phyloP scores from a whole-genome alignment of 192 early-diverging fungal genomes.

The Entomortierella lignicola region DNA sequence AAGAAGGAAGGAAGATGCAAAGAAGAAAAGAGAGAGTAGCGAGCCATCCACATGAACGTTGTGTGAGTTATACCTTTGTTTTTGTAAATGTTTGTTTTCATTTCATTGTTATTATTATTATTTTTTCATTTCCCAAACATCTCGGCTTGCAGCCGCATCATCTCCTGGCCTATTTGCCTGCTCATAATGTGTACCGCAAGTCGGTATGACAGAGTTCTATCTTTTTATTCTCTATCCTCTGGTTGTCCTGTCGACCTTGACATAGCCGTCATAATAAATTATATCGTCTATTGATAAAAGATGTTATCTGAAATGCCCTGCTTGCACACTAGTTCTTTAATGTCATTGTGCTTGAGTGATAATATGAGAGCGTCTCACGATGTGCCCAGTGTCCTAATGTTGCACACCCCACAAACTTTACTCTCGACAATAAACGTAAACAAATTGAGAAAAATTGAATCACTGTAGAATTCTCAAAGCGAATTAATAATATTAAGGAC shows the following conservation, averaged over 20 bases:
- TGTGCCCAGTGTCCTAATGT: not conserved
- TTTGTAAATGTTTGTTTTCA: constrained; percentile 6
- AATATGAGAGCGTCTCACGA: not conserved
- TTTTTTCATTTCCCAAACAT: constrained; percentile 1
- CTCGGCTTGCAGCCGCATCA: not conserved
- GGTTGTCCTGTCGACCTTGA: too few relatives aligned
- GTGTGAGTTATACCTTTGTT: not conserved
- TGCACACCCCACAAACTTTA: not conserved
- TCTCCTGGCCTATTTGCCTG: not conserved
- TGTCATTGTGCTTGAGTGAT: too few relatives aligned
- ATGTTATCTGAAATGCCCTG: too few relatives aligned
- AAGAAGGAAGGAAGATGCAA: not conserved
- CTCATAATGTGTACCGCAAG: too few relatives aligned
- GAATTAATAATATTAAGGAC: too few relatives aligned
- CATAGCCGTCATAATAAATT: too few relatives aligned
- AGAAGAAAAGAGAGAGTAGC: not conserved
- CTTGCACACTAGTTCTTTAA: too few relatives aligned
- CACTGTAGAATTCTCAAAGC: too few relatives aligned
- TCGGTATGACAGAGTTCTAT: too few relatives aligned
- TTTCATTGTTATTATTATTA: not conserved
- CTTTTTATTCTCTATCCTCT: too few relatives aligned
- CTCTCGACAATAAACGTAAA: not conserved
- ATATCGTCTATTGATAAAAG: too few relatives aligned
- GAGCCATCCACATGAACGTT: constrained; percentile 18
- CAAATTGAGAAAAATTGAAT: not conserved